These are phyloP conservation scores for Juglanconis juglandina DNA, from an alignment of 2,329 filamentous ascomycete species.

Conservation along the genomic window DNA sequence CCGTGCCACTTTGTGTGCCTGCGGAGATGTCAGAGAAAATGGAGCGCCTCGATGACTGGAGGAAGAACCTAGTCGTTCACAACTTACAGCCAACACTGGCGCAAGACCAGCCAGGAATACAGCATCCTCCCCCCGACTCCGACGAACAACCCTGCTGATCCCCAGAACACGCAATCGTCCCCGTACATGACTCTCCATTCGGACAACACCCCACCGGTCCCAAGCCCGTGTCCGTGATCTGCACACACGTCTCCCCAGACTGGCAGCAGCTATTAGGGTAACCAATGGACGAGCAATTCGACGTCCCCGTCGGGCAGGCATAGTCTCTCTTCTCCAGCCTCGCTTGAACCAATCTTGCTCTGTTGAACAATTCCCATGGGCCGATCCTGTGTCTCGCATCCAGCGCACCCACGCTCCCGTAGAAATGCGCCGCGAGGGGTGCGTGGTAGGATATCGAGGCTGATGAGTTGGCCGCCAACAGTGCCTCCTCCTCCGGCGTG, in stretches of 20 bases:
- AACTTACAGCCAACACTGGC: slow-evolving; percentile 66
- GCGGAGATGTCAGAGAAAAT: neutral
- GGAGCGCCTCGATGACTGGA: neutral
- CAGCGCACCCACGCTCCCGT: slow-evolving; percentile 13
- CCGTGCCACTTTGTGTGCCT: slow-evolving; percentile 33
- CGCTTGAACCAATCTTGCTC: slow-evolving; percentile 44
- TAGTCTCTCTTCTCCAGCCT: slow-evolving; percentile 56
- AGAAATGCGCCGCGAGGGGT: slow-evolving; percentile 49
- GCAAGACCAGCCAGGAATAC: slow-evolving; percentile 68
- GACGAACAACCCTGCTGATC: slow-evolving; percentile 62
- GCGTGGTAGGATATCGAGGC: slow-evolving; percentile 40
- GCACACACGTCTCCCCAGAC: slow-evolving; percentile 62
- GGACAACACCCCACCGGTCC: slow-evolving; percentile 76
- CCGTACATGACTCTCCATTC: slow-evolving; percentile 58
- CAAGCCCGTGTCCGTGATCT: slow-evolving; percentile 57
- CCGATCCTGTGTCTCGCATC: neutral
- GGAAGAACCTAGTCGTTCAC: neutral
- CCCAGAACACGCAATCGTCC: slow-evolving; percentile 59
- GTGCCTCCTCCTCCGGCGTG: slow-evolving; percentile 26
- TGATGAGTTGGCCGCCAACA: slow-evolving; percentile 30
- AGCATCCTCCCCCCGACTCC: slow-evolving; percentile 69
- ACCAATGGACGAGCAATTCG: slow-evolving; percentile 60
- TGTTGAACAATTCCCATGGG: slow-evolving; percentile 34
- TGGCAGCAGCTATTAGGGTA: slow-evolving; percentile 71
- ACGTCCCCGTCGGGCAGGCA: slow-evolving; percentile 64